Base-by-base conservation (phyloP, 345 rosid species). In the Atalantia buxifolia region DNA sequence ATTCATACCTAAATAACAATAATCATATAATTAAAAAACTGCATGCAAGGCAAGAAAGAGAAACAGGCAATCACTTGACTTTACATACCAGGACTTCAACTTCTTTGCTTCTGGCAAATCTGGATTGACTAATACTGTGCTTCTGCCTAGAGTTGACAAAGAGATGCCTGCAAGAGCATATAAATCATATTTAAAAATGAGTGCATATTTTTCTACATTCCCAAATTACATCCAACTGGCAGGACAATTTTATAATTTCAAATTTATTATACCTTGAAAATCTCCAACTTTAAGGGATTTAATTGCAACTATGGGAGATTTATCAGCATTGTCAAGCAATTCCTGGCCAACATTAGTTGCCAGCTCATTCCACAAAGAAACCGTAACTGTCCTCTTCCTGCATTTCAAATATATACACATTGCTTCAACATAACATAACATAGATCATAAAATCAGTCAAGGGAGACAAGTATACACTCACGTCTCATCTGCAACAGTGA, bases 201-300 rank as follows among this genome's bases (percentile, higher is more conserved):
- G 21, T 10, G 16, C 13, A 21, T 6, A 14, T 22, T 21, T 55
- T 50, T 31, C n/a, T 55, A 33, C 45, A 16, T 36, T 35, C 13
- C 56, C 22, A 50, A 8, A 14, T 9, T 21, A 18, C 24, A 6
- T 31, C 16, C 24, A 21, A 62, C 22, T 5, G 16, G 18, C 38
- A 50, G 24, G 1, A 33, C 19, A 8, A 31, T 28, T 22, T 33
- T 16, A 24, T 14, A 63, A 18, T 6, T 22, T 30, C 19, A 38
- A 53, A 21, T 35, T 30, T 9, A 70, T 12, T 28, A 66, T 88
- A 95, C 99, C 99, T 92, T 93, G 97, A 83, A 93, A 95, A 42
- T 95, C 99, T 55, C 97, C 90, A 76, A 92, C 98, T 83, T 78
- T 93, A n/a, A 95, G 90, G 63, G 93, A 87, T 87, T 95, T 93